Evolutionary conservation across 257 asterid genomes (phyloP), one percentile per base, ranked within the genome.

Genomic region (Cordia subcordata): DNA sequence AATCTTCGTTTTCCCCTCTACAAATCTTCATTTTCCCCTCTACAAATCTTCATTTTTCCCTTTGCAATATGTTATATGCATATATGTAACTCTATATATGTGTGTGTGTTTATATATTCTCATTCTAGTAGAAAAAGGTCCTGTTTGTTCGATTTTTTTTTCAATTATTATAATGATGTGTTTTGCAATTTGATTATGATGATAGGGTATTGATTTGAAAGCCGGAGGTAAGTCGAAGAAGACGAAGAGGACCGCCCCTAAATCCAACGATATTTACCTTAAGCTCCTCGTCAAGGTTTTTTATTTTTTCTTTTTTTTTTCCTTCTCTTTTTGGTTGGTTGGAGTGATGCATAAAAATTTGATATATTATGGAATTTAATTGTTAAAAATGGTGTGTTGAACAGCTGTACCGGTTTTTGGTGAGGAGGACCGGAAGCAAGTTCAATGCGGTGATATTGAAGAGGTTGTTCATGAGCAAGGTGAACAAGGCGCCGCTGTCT

Each of bases 191-290:
- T 42, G 52, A 6, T 21, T 14, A 2, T 46, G 5, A 22, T 33
- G n/a, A 49, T 53, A 68, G 76, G 80, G 80, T 70, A 75, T 75
- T n/a, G 80, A 75, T 75, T 63, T 75, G 80, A 60, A 61, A 18
- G 80, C 80, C 50, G 80, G 80, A 35, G 80, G 80, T 42, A 75
- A 75, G 54, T 35, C 49, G 53, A 75, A 75, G 80, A 70, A 75
- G 64, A 66, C 80, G 0, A 70, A 75, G 60, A 45, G 80, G 23
- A 75, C 76, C 4, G 71, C 80, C 56, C 80, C 80, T 42, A 75
- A 75, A 57, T 75, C 80, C 37, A 46, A 75, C 49, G 80, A 75
- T 66, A 71, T 75, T 64, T 75, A 75, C 71, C 80, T 70, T 37
- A 75, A 75, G 62, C 76, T 75, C 59, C 80, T 75, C 38, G 80